Evolutionary conservation across 768 basidiomycete species (phyloP).

Genomic region (Favolaschia claudopus): DNA sequence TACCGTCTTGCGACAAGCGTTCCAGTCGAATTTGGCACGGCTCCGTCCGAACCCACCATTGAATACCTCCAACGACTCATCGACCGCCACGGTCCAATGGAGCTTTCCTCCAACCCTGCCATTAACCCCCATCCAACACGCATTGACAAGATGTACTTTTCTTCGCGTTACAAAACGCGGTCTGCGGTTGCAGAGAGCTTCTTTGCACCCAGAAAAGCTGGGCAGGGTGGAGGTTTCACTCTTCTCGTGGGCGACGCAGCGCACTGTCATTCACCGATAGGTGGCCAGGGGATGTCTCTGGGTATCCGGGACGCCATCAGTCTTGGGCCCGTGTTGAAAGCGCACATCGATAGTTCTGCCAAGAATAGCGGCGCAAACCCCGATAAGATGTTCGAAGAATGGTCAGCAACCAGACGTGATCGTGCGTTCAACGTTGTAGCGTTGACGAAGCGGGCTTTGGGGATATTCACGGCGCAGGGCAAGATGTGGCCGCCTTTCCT

Average conservation of each 20-base stretch:
- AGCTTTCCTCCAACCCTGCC: slow-evolving; percentile 34
- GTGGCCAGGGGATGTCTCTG: slow-evolving; percentile 59
- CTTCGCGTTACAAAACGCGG: slow-evolving; percentile 47
- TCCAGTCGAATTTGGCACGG: slow-evolving; percentile 29
- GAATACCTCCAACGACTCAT: slow-evolving; percentile 47
- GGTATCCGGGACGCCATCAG: slow-evolving; percentile 50
- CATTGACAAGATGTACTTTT: slow-evolving; percentile 43
- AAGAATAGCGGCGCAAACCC: no score
- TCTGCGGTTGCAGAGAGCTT: slow-evolving; percentile 44
- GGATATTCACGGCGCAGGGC: no score
- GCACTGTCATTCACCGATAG: slow-evolving; percentile 37
- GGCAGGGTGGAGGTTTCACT: slow-evolving; percentile 13
- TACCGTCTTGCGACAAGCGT: slow-evolving; percentile 15
- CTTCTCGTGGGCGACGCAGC: slow-evolving; percentile 51
- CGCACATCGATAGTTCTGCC: no score
- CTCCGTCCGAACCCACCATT: slow-evolving; percentile 42
- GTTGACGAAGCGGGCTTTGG: no score
- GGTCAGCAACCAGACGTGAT: no score
- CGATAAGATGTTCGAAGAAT: no score
- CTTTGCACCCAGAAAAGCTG: slow-evolving; percentile 6
- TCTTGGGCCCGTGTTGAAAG: slow-evolving; percentile 43
- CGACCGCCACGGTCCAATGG: slow-evolving; percentile 40
- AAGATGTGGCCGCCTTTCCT: no score
- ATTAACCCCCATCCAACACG: slow-evolving; percentile 31
- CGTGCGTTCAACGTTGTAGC: no score